Evolutionary conservation across 768 basidiomycete species (phyloP).

Genomic region (Coprinopsis marcescibilis): DNA sequence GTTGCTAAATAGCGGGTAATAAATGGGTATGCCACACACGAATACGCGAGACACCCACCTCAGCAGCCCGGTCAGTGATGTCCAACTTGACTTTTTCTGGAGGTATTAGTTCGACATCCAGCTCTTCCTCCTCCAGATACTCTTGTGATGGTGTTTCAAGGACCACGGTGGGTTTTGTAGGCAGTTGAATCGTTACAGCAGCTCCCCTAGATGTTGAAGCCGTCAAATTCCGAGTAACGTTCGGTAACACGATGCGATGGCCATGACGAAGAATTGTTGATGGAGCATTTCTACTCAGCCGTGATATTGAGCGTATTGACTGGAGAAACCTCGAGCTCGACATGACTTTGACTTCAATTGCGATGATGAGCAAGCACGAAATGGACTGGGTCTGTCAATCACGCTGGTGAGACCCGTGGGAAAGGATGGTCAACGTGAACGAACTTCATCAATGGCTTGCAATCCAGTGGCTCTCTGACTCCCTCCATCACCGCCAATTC

Average conservation of each 20-base stretch:
- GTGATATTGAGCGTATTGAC: conserved; percentile 2
- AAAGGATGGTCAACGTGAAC: too few species aligned
- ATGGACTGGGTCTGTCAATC: too few species aligned
- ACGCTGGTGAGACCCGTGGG: neutral
- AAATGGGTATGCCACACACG: neutral
- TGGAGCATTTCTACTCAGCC: neutral
- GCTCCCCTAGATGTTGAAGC: conserved; percentile 22
- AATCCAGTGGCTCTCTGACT: neutral
- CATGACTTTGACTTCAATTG: too few species aligned
- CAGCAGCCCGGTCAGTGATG: conserved; percentile 71
- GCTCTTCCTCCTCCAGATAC: conserved; percentile 54
- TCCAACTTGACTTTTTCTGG: conserved; percentile 47
- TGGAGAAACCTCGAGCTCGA: conserved; percentile 2
- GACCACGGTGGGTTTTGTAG: conserved; percentile 42
- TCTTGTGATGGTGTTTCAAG: conserved; percentile 45
- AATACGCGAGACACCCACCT: conserved; percentile 37
- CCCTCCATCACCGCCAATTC: conserved; percentile 8
- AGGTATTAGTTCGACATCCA: conserved; percentile 56
- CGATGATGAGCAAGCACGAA: neutral
- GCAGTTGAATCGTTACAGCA: conserved; percentile 36
- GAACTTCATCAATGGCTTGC: neutral
- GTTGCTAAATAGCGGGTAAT: conserved; percentile 49
- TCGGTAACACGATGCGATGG: neutral
- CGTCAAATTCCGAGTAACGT: conserved; percentile 14
- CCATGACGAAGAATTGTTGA: neutral